Conservation (phyloP, 2,329 filamentous ascomycete species). For the Pseudogymnoascus sp. region DNA sequence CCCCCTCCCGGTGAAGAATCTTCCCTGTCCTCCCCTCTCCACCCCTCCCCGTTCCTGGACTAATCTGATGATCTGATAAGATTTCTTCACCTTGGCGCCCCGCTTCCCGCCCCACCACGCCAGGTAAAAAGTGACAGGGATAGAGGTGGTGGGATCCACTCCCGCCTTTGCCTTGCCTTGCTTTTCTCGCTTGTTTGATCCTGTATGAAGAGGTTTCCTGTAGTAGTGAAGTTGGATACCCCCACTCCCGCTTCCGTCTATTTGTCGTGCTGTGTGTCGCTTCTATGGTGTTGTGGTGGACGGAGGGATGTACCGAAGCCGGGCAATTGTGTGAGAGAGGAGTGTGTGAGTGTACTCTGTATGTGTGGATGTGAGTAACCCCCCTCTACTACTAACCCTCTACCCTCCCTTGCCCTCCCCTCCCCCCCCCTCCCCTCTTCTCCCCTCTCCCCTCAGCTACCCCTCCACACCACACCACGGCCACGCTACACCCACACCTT, state of each 20-base stretch:
- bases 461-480: not conserved
- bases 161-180: not conserved
- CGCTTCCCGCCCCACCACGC: not conserved
- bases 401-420: too few species aligned
- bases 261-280: too few species aligned
- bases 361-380: too few species aligned
- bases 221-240: too few species aligned
- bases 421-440: too few species aligned
- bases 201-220: too few species aligned
- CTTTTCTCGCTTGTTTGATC: not conserved
- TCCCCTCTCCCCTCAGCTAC: not conserved
- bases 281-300: too few species aligned
- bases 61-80: conserved; percentile 51
- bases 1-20: not conserved
- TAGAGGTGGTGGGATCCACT: not conserved
- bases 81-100: conserved; percentile 16
- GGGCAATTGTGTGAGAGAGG: too few species aligned
- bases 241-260: not conserved
- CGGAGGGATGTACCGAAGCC: too few species aligned
- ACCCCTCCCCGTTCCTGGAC: not conserved
- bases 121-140: too few species aligned
- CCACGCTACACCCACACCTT: not conserved
- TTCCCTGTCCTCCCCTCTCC: not conserved
- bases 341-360: too few species aligned
- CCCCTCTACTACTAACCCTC: not conserved